Evolutionary conservation across 176 grass and related monocot species (phyloP), one percentile per base, ranked within the genome.

Genomic region (Cenchrus americanus): DNA sequence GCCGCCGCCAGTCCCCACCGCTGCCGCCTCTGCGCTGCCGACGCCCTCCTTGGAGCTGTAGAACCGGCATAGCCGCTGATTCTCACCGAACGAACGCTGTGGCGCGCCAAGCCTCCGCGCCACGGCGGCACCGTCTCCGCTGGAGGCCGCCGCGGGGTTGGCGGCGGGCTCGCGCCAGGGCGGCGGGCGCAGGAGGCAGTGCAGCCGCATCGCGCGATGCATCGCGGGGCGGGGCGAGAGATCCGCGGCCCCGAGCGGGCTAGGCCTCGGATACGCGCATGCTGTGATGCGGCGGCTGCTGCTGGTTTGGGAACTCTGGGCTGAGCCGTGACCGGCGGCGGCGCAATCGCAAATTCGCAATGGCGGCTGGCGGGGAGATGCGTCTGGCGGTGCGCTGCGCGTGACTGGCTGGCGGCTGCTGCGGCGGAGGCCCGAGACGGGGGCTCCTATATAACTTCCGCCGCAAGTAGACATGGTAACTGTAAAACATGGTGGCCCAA

Each of bases 21-120:
- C 66, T 13, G 68, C 89, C 18, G 73, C 86, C 66, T 43, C 42
- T 23, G 87, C 80, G 83, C 82, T 91, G 49, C 88, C 89, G 6
- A 82, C 83, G 43, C 89, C 91, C 43, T 88, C 89, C 83, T 98
- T 91, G 2, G 93, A 95, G 76, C 89, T 75, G 77, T 95, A 98
- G 49, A 95, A 90, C 64, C 91, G 82, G 66, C 66, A 50, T n/a
- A 71, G 14, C 60, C 40, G 77, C 78, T 73, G 22, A 24, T 24
- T 10, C 23, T 64, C 71, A 34, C 71, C 12, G 24, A 41, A 49
- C 19, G 78, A 48, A 65, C 66, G 63, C 18, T 47, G 55, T 65
- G 58, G 41, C 42, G 69, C 68, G 2, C 87, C 61, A 1, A 75
- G 62, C 79, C 50, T 73, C 40, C 83, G 49, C 3, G 9, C 41